Evolutionary conservation across 1,284 basidiomycete genomes (phyloP), one percentile per base, ranked within the genome.

Genomic region (Somion occarium): DNA sequence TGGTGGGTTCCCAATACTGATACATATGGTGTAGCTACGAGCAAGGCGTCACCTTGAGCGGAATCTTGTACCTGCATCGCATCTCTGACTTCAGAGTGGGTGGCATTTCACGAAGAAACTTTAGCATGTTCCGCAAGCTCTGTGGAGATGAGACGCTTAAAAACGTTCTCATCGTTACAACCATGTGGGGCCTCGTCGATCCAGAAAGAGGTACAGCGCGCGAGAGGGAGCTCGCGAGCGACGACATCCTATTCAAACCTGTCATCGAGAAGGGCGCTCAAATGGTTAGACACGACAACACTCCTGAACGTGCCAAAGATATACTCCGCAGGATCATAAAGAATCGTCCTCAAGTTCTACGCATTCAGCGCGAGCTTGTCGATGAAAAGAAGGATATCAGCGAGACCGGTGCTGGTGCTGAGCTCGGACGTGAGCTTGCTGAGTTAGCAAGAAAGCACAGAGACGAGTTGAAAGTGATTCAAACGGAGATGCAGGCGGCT

Each of bases 51-150:
- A 73, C 69, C 47, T 65, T 81, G 19, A 67, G 71, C 2, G 79
- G 79, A 0, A 68, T 81, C 59, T 71, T 81, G 44, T 81, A 80
- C 63, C 68, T 79, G 64, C 78, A 81, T 55, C 71, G 75, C 4
- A 81, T 81, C 54, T 71, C 75, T 46, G 79, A 80, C 56, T 65
- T 71, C 60, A 64, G 76, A 22, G 69, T 81, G 59, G 74, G 73
- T 37, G 77, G 78, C 24, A 73, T 74, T 22, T 74, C 75, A 15
- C 66, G 67, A 19, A 71, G 74, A 42, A 80, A 75, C 59, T 77
- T 80, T 51, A 66, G 66, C 37, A 70, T 79, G 61, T 78, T 80
- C 61, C 66, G 73, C 42, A 70, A 72, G 50, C 65, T 81, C 11
- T 80, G 79, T 55, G 79, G 78, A 9, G 74, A 78, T 20, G 64